phyloP scores from a whole-genome alignment of 352 stramenopile species.

The Globisporangium middletonii region DNA sequence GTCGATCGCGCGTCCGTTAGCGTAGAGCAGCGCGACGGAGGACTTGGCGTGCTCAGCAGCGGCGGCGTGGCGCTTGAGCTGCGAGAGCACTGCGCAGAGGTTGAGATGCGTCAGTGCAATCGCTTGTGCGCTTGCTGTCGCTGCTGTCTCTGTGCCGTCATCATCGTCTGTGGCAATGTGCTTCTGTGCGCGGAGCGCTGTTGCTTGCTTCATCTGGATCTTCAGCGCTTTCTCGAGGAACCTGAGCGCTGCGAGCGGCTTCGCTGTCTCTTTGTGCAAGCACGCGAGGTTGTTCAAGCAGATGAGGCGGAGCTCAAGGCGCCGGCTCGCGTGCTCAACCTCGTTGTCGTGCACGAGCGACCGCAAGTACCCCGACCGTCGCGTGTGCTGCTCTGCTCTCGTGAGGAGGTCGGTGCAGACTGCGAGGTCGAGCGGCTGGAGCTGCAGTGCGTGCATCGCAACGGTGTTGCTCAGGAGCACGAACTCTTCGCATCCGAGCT shows the following conservation, averaged over 20 bases:
- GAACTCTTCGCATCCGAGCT: constrained; percentile 58
- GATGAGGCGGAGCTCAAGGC: constrained; percentile 34
- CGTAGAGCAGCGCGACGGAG: constrained; percentile 25
- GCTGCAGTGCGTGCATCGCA: constrained; percentile 41
- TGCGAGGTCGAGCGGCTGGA: constrained; percentile 6
- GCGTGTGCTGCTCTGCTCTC: constrained; percentile 53
- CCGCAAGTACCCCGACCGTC: constrained; percentile 32
- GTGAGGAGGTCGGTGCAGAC: constrained; percentile 21
- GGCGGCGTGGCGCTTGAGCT: constrained; percentile 37
- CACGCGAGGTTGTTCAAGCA: constrained; percentile 70
- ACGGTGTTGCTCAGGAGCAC: constrained; percentile 53
- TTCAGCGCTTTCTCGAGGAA: constrained; percentile 44
- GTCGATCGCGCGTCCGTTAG: not conserved
- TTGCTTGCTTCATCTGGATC: constrained; percentile 30
- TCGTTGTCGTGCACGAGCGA: constrained; percentile 10
- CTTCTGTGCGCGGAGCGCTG: not conserved
- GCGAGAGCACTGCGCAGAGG: constrained; percentile 53
- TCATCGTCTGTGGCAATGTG: not conserved
- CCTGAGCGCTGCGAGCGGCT: constrained; percentile 30
- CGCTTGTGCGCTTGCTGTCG: too few species aligned
- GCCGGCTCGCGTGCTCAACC: constrained; percentile 15
- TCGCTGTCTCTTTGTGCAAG: constrained; percentile 36
- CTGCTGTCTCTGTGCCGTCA: constrained; percentile 10
- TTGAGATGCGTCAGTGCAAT: constrained; percentile 54
- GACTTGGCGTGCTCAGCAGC: constrained; percentile 40